phyloP scores from a whole-genome alignment of 352 stramenopile species.

The Pelagophyceae sp. region DNA sequence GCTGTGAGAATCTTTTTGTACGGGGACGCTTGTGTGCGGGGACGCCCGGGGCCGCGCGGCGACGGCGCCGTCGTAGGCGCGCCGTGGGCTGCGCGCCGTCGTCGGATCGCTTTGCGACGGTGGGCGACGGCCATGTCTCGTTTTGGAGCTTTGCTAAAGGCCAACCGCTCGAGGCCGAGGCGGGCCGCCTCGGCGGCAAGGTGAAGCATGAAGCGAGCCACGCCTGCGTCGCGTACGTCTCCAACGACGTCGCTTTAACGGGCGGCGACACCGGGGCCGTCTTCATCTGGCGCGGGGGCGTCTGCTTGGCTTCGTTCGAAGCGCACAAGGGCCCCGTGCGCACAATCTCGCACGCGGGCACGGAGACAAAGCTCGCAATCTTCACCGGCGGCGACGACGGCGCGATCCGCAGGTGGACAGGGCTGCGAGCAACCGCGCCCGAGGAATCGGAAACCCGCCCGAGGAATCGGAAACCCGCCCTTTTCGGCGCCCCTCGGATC shows the following conservation, averaged over 20 bases:
- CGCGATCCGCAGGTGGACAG: not conserved
- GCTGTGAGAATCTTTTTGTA: too few relatives aligned
- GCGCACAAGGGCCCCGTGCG: not conserved
- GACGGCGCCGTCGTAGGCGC: not conserved
- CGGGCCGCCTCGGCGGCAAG: not conserved
- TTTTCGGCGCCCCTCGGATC: too few relatives aligned
- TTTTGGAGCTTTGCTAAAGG: not conserved
- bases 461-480: too few relatives aligned
- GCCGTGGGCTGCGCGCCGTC: not conserved
- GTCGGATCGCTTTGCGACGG: not conserved
- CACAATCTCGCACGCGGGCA: not conserved
- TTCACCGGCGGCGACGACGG: not conserved
- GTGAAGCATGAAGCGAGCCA: not conserved
- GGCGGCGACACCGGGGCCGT: not conserved
- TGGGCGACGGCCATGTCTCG: not conserved
- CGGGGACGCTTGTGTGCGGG: too few relatives aligned
- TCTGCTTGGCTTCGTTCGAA: not conserved
- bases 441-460: not conserved
- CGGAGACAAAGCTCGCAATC: not conserved
- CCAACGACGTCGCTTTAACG: not conserved
- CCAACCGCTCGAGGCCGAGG: not conserved
- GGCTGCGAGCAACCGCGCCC: not conserved
- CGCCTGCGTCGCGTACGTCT: not conserved
- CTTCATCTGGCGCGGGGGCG: constrained; percentile 3
- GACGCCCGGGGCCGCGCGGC: too few relatives aligned